Percentiles rank a stretch among this genome's conserved stretches.
Evolutionary conservation across 2,329 filamentous ascomycete genomes (phyloP).

Genomic region (Diplodia mutila): DNA sequence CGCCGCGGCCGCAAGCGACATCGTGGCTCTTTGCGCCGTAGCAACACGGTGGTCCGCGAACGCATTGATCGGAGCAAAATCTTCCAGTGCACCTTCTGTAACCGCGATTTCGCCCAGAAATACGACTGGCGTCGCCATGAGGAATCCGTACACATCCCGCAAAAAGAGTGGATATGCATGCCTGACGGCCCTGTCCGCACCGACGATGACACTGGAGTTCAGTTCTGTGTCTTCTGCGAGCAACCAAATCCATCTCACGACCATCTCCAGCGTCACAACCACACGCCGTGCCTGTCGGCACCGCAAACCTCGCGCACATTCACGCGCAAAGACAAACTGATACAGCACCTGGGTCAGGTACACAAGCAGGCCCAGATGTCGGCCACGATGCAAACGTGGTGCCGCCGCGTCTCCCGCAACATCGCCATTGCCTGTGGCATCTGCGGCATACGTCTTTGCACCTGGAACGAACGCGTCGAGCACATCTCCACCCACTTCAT

Average conservation of each 20-base stretch:
- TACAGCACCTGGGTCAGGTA: conserved; percentile 54
- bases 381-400: conserved; percentile 42
- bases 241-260: conserved; percentile 49
- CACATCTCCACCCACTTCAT: conserved; percentile 36
- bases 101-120: conserved; percentile 53
- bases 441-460: conserved; percentile 31
- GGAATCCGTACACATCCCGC: conserved; percentile 62
- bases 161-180: conserved; percentile 64
- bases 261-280: conserved; percentile 57
- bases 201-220: conserved; percentile 54
- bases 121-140: conserved; percentile 66
- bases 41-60: conserved; percentile 28
- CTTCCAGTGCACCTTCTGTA: conserved; percentile 58
- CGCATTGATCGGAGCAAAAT: conserved; percentile 35
- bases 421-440: conserved; percentile 37
- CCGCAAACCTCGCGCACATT: conserved; percentile 57
- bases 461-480: conserved; percentile 34
- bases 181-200: conserved; percentile 52
- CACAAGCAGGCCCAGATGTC: conserved; percentile 59
- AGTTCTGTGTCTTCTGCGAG: conserved; percentile 56
- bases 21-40: conserved; percentile 26
- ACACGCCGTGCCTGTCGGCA: conserved; percentile 62
- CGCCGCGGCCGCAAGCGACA: conserved; percentile 34
- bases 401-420: conserved; percentile 32
- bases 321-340: conserved; percentile 55